Evolutionary conservation across 2,329 filamentous ascomycete genomes (phyloP), one percentile per base, ranked within the genome.

Genomic region (Neonectria magnoliae): DNA sequence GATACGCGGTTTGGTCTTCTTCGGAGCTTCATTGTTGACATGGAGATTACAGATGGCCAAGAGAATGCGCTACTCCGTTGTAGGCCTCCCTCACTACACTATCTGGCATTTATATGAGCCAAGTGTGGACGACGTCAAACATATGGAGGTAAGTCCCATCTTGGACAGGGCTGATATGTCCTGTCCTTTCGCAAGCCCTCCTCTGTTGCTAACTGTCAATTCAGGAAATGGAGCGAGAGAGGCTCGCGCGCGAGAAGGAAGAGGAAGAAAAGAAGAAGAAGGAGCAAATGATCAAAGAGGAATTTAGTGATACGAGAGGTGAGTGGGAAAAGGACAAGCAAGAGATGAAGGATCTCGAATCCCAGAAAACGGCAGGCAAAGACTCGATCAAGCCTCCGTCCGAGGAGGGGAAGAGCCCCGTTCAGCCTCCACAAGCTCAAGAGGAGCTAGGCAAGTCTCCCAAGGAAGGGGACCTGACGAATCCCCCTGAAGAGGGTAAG

Each of bases 91-190:
- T 7, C 96, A 99, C 78, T 99, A 99, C 80, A 97, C 94, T 1
- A 98, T 99, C 70, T 99, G 96, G 96, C 96, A 99, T 90, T 85
- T 99, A 75, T 99, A 99, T 83, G 96, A 99, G 80, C 96, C 96
- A n/a, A 97, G 93, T 74, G 93, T 98, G 16, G 96, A 99, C 75
- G 96, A 99, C 75, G 93, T 98, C 68, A 90, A 92, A 64, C 96
- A 98, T 76, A 99, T 99, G 96, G 95, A 94, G 83, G 89, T 90
- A 79, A 64, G 82, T 75, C 13, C 7, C 47, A 18, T n/a, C 27
- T 51, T 27, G 3, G 4, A 22, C 47, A 18, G 13, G 25, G 36
- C 13, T 18, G 14, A 38, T 25, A 10, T 38, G 38, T 9, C 5
- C 10, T 48, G 4, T 13, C 16, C 25, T 14, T 14, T 14, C 9